These are phyloP conservation scores for Ophiosphaerella narmari DNA, from an alignment of 2,329 filamentous ascomycete species.

Conservation along the genomic window DNA sequence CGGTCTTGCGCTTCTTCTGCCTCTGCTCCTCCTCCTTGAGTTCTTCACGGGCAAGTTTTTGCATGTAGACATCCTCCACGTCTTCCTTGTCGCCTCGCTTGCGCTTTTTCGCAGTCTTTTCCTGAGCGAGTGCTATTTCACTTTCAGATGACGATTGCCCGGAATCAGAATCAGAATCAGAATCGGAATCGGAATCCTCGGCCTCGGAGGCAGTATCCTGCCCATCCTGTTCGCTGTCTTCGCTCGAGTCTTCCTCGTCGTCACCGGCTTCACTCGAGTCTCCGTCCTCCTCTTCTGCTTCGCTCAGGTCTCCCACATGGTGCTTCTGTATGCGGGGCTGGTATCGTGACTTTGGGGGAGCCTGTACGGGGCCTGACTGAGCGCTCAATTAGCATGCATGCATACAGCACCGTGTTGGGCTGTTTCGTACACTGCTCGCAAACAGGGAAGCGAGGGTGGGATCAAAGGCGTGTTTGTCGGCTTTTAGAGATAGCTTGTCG, in stretches of 20 bases:
- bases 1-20: slow-evolving; percentile 44
- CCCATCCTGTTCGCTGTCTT: slow-evolving; percentile 32
- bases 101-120: slow-evolving; percentile 43
- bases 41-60: slow-evolving; percentile 61
- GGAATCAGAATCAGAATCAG: slow-evolving; percentile 19
- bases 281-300: slow-evolving; percentile 52
- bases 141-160: slow-evolving; percentile 24
- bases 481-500: slow-evolving; percentile 25
- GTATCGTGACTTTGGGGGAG: slow-evolving; percentile 49
- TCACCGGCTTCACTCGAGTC: slow-evolving; percentile 38
- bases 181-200: slow-evolving; percentile 17
- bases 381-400: slow-evolving; percentile 13
- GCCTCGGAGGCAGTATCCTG: slow-evolving; percentile 14
- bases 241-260: slow-evolving; percentile 40
- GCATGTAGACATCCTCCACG: slow-evolving; percentile 71
- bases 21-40: slow-evolving; percentile 46
- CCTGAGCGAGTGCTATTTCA: slow-evolving; percentile 32
- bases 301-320: slow-evolving; percentile 40
- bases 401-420: no score
- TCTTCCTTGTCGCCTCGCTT: slow-evolving; percentile 66
- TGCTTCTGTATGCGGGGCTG: slow-evolving; percentile 29
- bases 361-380: slow-evolving; percentile 44
- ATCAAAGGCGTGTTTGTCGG: slow-evolving; percentile 47
- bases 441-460: slow-evolving; percentile 55
- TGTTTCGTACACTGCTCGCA: slow-evolving; percentile 46